These are phyloP conservation scores for Phytopythium litorale DNA, from an alignment of 352 stramenopile species.

Conservation along the genomic window DNA sequence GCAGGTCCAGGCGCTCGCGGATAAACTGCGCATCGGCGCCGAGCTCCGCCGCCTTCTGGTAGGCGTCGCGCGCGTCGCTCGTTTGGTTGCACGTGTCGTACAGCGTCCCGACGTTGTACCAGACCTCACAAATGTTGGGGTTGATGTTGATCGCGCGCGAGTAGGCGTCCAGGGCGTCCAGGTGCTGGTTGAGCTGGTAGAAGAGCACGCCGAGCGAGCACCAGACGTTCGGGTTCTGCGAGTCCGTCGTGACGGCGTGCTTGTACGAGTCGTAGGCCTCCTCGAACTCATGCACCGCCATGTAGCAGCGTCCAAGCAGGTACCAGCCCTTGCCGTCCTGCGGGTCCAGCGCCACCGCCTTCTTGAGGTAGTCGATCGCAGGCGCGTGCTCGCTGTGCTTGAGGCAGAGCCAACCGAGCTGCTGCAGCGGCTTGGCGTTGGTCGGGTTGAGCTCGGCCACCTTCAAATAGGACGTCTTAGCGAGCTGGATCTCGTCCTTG, in stretches of 20 bases:
- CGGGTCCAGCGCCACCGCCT: conserved; percentile 71
- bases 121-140: conserved; percentile 89
- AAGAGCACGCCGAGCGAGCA: conserved; percentile 90
- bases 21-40: conserved; percentile 83
- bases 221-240: conserved; percentile 90
- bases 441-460: conserved; percentile 80
- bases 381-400: conserved; percentile 83
- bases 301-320: conserved; percentile 87
- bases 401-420: conserved; percentile 80
- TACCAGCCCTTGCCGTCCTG: conserved; percentile 89
- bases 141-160: conserved; percentile 90
- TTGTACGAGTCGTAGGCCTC: conserved; percentile 91
- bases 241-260: conserved; percentile 83
- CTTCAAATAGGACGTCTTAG: conserved; percentile 85
- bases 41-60: conserved; percentile 86
- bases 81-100: conserved; percentile 92
- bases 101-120: conserved; percentile 89
- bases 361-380: conserved; percentile 85
- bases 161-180: conserved; percentile 86
- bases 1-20: conserved; percentile 70
- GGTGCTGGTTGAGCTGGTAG: conserved; percentile 87
- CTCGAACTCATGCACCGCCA: conserved; percentile 89
- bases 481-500: conserved; percentile 82
- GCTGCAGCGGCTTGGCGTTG: conserved; percentile 81
- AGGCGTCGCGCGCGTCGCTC: conserved; percentile 82